Evolutionary conservation across 352 stramenopile genomes (phyloP).

Genomic region (Poterioochromonas sp.): DNA sequence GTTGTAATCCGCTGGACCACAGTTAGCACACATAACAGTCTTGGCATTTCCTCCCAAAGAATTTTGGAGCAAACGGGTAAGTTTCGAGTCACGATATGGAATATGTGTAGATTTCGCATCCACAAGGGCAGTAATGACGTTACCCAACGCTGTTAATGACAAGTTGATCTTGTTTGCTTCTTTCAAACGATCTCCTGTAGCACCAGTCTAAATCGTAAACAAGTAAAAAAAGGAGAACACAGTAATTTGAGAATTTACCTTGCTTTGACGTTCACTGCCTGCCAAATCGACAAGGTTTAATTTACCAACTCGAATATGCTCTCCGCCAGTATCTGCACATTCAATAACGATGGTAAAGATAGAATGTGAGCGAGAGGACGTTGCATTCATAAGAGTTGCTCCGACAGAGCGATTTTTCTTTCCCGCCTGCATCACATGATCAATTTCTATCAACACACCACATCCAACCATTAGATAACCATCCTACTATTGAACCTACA

Average conservation of each 20-base stretch:
- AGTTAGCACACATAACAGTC: slow-evolving; percentile 95
- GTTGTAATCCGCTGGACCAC: slow-evolving; percentile 92
- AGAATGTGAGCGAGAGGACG: slow-evolving; percentile 85
- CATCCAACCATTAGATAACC: slow-evolving; percentile 40
- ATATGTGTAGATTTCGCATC: slow-evolving; percentile 82
- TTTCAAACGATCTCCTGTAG: slow-evolving; percentile 42
- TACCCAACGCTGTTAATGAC: slow-evolving; percentile 78
- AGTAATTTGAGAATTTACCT: slow-evolving; percentile 67
- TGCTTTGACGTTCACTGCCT: slow-evolving; percentile 78
- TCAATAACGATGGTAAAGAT: slow-evolving; percentile 94
- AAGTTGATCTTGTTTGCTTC: slow-evolving; percentile 89
- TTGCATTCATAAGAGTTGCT: slow-evolving; percentile 89
- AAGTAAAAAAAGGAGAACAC: not conserved
- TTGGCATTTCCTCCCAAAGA: slow-evolving; percentile 90
- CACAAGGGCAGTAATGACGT: slow-evolving; percentile 72
- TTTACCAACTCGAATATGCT: slow-evolving; percentile 87
- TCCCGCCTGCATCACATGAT: slow-evolving; percentile 77
- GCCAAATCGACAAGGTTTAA: slow-evolving; percentile 91
- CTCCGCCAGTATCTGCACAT: slow-evolving; percentile 62
- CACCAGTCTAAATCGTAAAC: not conserved
- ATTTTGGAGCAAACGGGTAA: slow-evolving; percentile 91
- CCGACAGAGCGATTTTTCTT: slow-evolving; percentile 87
- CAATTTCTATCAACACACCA: slow-evolving; percentile 67
- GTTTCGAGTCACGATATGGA: slow-evolving; percentile 89
- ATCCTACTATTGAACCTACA: slow-evolving; percentile 6